A percentile compares a stretch with the other conserved stretches of the same genome.
Evolutionary conservation across 495 filamentous ascomycete species (phyloP).

Genomic region (Symbiotaphrina buchneri): DNA sequence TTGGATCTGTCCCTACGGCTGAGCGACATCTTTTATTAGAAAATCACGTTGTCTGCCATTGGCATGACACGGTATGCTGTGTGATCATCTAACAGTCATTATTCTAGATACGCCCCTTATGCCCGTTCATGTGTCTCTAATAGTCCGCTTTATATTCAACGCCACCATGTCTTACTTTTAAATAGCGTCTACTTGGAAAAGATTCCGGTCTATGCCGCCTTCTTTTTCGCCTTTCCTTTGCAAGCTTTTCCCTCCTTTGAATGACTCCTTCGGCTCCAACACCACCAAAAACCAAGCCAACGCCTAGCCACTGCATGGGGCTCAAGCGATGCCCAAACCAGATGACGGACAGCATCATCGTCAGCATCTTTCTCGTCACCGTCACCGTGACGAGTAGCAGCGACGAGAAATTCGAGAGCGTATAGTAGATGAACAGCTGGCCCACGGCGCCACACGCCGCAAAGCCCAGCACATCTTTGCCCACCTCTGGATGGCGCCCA

Average conservation of each 20-base stretch:
- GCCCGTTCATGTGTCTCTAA: too few species aligned
- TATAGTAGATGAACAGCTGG: constrained; percentile 95
- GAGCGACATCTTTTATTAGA: too few species aligned
- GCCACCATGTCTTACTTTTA: too few species aligned
- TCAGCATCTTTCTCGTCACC: constrained; percentile 95
- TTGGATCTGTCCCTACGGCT: too few species aligned
- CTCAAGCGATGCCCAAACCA: constrained; percentile 80
- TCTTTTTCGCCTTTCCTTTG: constrained; percentile 33
- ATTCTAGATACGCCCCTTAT: too few species aligned
- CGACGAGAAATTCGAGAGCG: constrained; percentile 73
- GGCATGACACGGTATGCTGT: too few species aligned
- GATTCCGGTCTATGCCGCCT: constrained; percentile 13
- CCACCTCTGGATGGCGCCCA: constrained; percentile 47
- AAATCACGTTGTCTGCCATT: too few species aligned
- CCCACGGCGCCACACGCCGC: constrained; percentile 83
- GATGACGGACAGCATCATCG: constrained; percentile 88
- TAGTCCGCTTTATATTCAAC: too few species aligned
- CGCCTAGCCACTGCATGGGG: constrained; percentile 76
- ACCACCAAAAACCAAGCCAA: constrained; percentile 82
- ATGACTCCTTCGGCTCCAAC: constrained; percentile 79
- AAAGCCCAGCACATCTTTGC: constrained; percentile 73
- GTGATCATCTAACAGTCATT: too few species aligned
- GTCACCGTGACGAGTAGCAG: constrained; percentile 89
- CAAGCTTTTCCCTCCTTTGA: constrained; percentile 59
- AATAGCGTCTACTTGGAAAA: too few species aligned